A percentile compares a stretch with the other conserved stretches of the same genome.
Evolutionary conservation across 2,329 filamentous ascomycete species (phyloP).

Genomic region (Hypoxylon rubiginosum): DNA sequence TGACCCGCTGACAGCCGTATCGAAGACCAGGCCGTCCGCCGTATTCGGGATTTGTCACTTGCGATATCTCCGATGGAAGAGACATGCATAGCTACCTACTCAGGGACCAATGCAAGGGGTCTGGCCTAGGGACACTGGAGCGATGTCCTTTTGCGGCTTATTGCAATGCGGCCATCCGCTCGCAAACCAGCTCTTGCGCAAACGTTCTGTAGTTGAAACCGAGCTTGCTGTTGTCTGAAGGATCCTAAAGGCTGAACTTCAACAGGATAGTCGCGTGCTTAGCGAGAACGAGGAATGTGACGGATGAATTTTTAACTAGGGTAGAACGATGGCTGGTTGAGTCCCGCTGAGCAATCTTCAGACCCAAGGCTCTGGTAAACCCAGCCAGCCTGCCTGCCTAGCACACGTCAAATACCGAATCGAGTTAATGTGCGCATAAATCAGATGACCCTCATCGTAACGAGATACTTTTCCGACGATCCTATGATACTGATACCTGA

Average conservation of each 20-base stretch:
- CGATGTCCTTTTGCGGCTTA: slow-evolving; percentile 17
- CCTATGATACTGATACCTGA: slow-evolving; percentile 1
- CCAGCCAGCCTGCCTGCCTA: too few species aligned
- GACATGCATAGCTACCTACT: background rate
- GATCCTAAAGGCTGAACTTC: slow-evolving; percentile 17
- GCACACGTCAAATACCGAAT: slow-evolving; percentile 19
- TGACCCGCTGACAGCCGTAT: slow-evolving; percentile 22
- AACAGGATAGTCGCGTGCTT: background rate
- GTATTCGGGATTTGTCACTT: slow-evolving; percentile 10
- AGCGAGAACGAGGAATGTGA: slow-evolving; percentile 13
- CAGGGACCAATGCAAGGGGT: slow-evolving; percentile 16
- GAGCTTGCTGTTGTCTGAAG: slow-evolving; percentile 14
- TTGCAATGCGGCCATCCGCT: slow-evolving; percentile 1
- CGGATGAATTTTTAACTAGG: slow-evolving; percentile 8
- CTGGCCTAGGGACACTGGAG: slow-evolving; percentile 4
- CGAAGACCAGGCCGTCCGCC: background rate
- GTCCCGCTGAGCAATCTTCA: slow-evolving; percentile 24
- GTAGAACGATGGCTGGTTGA: slow-evolving; percentile 8
- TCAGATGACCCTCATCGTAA: slow-evolving; percentile 26
- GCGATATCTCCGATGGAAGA: slow-evolving; percentile 5
- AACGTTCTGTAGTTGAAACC: background rate
- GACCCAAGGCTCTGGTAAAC: slow-evolving; percentile 36
- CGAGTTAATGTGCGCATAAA: slow-evolving; percentile 22
- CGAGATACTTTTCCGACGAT: slow-evolving; percentile 20
- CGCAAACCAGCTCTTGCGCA: slow-evolving; percentile 14